Conservation (phyloP, 2,329 filamentous ascomycete genomes). For the Fusarium sacchari region DNA sequence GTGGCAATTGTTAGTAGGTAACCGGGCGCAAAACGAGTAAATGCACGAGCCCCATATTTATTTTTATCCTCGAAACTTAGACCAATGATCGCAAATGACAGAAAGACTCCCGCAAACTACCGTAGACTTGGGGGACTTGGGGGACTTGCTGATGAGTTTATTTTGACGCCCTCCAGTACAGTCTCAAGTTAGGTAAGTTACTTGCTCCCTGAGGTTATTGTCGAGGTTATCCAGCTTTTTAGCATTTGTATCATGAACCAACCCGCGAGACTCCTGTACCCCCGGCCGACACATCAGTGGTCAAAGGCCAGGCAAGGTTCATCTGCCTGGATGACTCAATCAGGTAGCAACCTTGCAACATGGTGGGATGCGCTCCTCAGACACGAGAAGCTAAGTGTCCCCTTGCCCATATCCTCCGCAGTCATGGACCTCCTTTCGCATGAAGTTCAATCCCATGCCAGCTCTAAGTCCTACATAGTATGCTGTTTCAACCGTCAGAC, state of each 20-base stretch:
- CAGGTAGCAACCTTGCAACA: no score
- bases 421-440: background rate
- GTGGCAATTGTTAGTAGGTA: conserved; percentile 38
- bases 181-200: no score
- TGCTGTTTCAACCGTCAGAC: background rate
- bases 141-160: background rate
- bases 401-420: background rate
- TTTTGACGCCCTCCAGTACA: background rate
- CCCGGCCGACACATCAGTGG: background rate
- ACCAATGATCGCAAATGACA: background rate
- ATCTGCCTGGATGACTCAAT: no score
- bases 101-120: background rate
- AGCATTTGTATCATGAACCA: background rate
- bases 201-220: background rate
- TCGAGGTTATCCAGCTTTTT: background rate
- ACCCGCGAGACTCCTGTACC: background rate
- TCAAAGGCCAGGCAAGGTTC: background rate
- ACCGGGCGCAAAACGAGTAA: background rate
- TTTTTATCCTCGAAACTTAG: background rate
- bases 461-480: rapidly evolving
- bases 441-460: background rate
- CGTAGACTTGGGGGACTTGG: background rate
- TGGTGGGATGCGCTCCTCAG: background rate
- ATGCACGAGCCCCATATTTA: background rate
- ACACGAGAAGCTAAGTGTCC: no score